Percentiles rank a stretch among this genome's conserved stretches.
phyloP scores from a whole-genome alignment of 2,329 filamentous ascomycete species.

The Coleophoma eucalyptorum region DNA sequence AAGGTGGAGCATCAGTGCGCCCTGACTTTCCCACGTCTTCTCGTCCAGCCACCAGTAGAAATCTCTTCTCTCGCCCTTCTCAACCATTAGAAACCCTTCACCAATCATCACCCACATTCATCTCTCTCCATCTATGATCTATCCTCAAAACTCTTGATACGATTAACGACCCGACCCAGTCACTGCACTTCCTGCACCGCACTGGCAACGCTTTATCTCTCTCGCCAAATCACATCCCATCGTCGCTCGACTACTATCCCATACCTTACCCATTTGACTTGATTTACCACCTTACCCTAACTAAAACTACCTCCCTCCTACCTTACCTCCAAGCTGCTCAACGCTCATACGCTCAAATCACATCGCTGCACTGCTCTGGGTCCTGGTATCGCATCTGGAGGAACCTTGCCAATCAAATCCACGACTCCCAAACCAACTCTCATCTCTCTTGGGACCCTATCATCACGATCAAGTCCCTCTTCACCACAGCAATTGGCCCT shows the following conservation, averaged over 20 bases:
- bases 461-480: slow-evolving; percentile 22
- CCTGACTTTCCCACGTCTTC: background rate
- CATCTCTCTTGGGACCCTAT: slow-evolving; percentile 19
- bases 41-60: slow-evolving; percentile 2
- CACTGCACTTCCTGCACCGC: slow-evolving; percentile 8
- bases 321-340: background rate
- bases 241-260: too few relatives aligned
- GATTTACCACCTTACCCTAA: background rate
- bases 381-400: slow-evolving; percentile 8
- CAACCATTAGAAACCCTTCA: background rate
- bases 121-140: slow-evolving; percentile 14
- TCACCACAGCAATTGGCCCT: slow-evolving; percentile 23
- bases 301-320: background rate
- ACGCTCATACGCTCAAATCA: too few relatives aligned
- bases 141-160: slow-evolving; percentile 8
- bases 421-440: slow-evolving; percentile 11
- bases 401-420: slow-evolving; percentile 21
- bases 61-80: slow-evolving; percentile 2
- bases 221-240: background rate
- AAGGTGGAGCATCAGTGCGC: background rate
- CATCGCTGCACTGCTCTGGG: background rate
- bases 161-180: slow-evolving; percentile 9
- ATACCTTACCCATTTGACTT: too few relatives aligned
- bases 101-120: slow-evolving; percentile 10
- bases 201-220: slow-evolving; percentile 7